phyloP scores from a whole-genome alignment of 176 grass and related monocot species.

The Themeda triandra region DNA sequence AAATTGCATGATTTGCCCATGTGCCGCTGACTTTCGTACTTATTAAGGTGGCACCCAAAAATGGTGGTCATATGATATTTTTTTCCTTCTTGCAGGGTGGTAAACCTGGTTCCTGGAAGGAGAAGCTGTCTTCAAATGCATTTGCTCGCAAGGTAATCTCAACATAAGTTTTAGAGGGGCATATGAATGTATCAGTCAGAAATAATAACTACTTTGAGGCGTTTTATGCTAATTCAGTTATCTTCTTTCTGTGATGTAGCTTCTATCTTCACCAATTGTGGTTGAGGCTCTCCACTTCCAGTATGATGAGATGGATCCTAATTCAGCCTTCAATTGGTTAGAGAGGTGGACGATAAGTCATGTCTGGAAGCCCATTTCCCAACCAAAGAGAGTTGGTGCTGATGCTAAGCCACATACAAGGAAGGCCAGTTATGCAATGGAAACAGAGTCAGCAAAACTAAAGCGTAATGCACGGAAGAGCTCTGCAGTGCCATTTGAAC shows the following conservation, averaged over 20 bases:
- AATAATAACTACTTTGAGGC: not conserved
- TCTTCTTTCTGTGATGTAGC: slow-evolving; percentile 40
- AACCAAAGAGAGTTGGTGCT: slow-evolving; percentile 47
- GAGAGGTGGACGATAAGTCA: slow-evolving; percentile 67
- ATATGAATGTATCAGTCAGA: slow-evolving; percentile 1
- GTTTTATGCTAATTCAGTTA: not conserved
- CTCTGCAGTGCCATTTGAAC: slow-evolving; percentile 31
- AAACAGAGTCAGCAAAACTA: slow-evolving; percentile 83
- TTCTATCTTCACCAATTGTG: slow-evolving; percentile 58
- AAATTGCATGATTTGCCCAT: not conserved
- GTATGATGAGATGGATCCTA: slow-evolving; percentile 74
- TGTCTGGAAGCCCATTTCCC: slow-evolving; percentile 58
- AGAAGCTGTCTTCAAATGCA: slow-evolving; percentile 52
- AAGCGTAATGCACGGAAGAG: slow-evolving; percentile 70
- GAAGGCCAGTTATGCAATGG: slow-evolving; percentile 67
- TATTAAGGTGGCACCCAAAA: not conserved
- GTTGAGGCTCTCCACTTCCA: slow-evolving; percentile 69
- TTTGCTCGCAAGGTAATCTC: slow-evolving; percentile 62
- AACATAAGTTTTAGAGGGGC: not conserved
- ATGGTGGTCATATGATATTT: not conserved
- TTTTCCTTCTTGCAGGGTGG: slow-evolving; percentile 35
- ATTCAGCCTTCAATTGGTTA: slow-evolving; percentile 88
- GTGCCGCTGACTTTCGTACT: not conserved
- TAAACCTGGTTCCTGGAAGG: slow-evolving; percentile 61
- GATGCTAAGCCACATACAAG: slow-evolving; percentile 60